These are phyloP conservation scores for Talaromyces amestolkiae DNA, from an alignment of 2,329 filamentous ascomycete species.

Conservation along the genomic window DNA sequence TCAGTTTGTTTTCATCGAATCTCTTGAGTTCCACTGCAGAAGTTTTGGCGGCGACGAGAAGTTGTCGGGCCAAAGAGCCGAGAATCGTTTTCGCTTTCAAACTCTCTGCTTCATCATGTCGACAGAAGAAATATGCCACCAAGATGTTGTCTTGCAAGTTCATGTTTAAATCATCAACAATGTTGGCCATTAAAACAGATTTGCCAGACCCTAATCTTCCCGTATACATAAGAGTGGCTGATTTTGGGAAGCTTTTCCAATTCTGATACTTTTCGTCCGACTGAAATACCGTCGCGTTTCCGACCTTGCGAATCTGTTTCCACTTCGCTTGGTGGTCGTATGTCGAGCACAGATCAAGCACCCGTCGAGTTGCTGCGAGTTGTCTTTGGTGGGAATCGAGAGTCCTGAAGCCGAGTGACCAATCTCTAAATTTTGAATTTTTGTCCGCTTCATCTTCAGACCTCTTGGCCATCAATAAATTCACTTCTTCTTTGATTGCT, in stretches of 20 bases:
- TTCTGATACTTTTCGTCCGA: slow-evolving; percentile 29
- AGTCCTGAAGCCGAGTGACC: neutral
- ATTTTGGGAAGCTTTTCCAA: slow-evolving; percentile 28
- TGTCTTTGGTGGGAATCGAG: neutral
- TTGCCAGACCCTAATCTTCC: slow-evolving; percentile 49
- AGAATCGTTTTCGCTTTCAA: slow-evolving; percentile 31
- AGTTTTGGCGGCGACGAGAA: slow-evolving; percentile 21
- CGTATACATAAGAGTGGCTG: slow-evolving; percentile 35
- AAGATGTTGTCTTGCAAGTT: neutral
- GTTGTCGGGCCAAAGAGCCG: slow-evolving; percentile 38
- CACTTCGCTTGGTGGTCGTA: slow-evolving; percentile 43
- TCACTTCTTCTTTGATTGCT: slow-evolving; percentile 39
- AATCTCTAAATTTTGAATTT: slow-evolving; percentile 7
- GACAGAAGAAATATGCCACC: slow-evolving; percentile 38
- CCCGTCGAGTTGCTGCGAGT: slow-evolving; percentile 19
- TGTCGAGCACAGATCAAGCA: slow-evolving; percentile 43
- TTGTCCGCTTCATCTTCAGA: slow-evolving; percentile 26
- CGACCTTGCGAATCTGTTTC: slow-evolving; percentile 45
- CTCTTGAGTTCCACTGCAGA: neutral
- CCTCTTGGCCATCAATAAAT: slow-evolving; percentile 27
- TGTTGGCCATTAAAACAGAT: slow-evolving; percentile 47
- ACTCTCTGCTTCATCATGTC: slow-evolving; percentile 31
- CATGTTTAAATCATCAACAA: slow-evolving; percentile 41
- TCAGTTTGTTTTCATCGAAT: neutral
- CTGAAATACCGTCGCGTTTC: slow-evolving; percentile 29